Evolutionary conservation across 176 grass and related monocot species (phyloP).

Genomic region (Juncus effusus): DNA sequence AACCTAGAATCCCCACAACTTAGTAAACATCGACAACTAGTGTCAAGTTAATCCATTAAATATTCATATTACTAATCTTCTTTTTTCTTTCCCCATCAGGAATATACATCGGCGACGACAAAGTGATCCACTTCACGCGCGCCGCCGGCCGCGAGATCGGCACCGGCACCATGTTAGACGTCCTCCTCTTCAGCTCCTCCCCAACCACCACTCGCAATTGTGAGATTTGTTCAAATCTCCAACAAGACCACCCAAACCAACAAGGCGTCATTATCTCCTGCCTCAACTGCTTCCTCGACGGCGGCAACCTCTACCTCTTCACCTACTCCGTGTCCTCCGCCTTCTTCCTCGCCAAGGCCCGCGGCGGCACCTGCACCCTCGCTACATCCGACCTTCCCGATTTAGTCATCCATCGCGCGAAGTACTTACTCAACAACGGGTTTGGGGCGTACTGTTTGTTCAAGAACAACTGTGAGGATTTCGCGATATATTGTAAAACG

Average conservation of each 20-base stretch:
- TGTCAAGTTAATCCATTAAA: too few relatives aligned
- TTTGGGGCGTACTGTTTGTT: constrained; percentile 72
- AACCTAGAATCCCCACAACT: too few relatives aligned
- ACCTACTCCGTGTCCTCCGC: constrained; percentile 48
- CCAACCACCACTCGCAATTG: constrained; percentile 27
- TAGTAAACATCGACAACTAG: too few relatives aligned
- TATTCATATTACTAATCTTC: too few relatives aligned
- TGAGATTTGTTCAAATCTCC: constrained; percentile 22
- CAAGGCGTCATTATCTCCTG: constrained; percentile 67
- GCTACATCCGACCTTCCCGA: constrained; percentile 43
- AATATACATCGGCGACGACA: constrained; percentile 60
- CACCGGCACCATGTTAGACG: constrained; percentile 60
- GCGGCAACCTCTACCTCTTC: constrained; percentile 67
- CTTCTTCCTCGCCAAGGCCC: constrained; percentile 80
- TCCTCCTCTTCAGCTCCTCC: constrained; percentile 48
- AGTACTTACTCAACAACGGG: constrained; percentile 48
- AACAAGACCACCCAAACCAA: neutral
- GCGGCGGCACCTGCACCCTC: constrained; percentile 81
- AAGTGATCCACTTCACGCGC: constrained; percentile 82
- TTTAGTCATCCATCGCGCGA: constrained; percentile 48
- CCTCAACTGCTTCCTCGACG: constrained; percentile 75
- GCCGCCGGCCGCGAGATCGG: constrained; percentile 71
- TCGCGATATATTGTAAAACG: constrained; percentile 87
- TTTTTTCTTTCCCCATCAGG: constrained; percentile 34
- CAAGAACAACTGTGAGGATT: constrained; percentile 95